Evolutionary conservation across 2,329 filamentous ascomycete genomes (phyloP).

Genomic region (Pseudogymnoascus sp.): DNA sequence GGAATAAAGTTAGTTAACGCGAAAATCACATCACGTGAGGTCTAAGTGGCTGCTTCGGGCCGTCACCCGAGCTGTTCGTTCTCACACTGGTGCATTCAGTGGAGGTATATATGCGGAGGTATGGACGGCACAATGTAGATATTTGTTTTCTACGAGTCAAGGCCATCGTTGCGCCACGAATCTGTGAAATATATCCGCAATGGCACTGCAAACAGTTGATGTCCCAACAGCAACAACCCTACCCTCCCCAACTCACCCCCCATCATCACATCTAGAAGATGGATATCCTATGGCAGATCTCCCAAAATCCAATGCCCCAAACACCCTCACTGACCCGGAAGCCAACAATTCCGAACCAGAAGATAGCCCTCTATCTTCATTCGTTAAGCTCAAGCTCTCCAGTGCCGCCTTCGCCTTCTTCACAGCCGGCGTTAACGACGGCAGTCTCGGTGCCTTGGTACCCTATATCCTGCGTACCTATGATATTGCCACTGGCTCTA

Average conservation of each 20-base stretch:
- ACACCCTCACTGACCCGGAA: not conserved
- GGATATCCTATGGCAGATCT: not conserved
- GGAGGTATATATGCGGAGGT: not conserved
- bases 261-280: not conserved
- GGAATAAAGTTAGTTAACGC: not conserved
- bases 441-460: constrained; percentile 54
- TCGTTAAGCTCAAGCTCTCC: constrained; percentile 38
- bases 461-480: constrained; percentile 56
- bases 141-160: not conserved
- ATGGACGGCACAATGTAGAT: constrained; percentile 1
- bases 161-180: not conserved
- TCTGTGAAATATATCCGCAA: not conserved
- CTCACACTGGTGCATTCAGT: not conserved
- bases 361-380: not conserved
- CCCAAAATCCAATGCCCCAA: not conserved
- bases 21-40: not conserved
- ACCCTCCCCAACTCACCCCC: not conserved
- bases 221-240: not conserved
- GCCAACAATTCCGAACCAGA: not conserved
- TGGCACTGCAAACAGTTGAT: constrained; percentile 1
- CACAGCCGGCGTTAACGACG: constrained; percentile 58
- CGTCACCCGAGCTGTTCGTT: not conserved
- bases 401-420: constrained; percentile 57
- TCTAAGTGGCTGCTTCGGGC: not conserved
- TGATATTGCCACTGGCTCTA: constrained; percentile 43